Evolutionary conservation across 2,329 filamentous ascomycete genomes (phyloP).

Genomic region (Aspergillus persii): DNA sequence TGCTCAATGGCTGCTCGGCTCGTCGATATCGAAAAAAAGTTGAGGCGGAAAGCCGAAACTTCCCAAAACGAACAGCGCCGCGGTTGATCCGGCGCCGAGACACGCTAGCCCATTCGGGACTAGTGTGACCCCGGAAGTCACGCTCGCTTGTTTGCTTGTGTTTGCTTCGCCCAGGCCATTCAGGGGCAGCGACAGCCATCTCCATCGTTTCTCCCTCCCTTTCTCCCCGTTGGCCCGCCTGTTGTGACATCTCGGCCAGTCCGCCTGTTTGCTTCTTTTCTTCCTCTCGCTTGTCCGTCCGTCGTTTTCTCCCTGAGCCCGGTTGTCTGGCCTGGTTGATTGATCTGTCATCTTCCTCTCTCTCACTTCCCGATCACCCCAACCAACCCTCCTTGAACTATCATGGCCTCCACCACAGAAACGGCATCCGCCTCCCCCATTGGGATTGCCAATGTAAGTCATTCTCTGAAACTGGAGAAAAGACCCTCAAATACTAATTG

Average conservation of each 20-base stretch:
- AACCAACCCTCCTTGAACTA: constrained; percentile 33
- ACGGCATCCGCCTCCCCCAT: constrained; percentile 64
- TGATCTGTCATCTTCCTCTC: constrained; percentile 9
- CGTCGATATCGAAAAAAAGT: constrained; percentile 1
- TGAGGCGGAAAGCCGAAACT: constrained; percentile 21
- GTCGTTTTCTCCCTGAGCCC: constrained; percentile 17
- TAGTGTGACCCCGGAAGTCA: constrained; percentile 30
- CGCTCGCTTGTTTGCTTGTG: constrained; percentile 15
- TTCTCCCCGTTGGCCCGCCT: background rate
- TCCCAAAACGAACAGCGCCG: constrained; percentile 26
- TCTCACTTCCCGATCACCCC: background rate
- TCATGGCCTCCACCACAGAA: constrained; percentile 60
- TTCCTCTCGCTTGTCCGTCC: background rate
- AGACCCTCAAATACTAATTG: background rate
- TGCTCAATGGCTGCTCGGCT: constrained; percentile 16
- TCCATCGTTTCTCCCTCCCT: background rate
- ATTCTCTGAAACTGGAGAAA: background rate
- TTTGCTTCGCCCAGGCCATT: constrained; percentile 23
- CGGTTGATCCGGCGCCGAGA: constrained; percentile 27
- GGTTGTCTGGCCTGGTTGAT: constrained; percentile 18
- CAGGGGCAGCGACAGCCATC: constrained; percentile 31
- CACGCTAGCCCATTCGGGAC: constrained; percentile 22
- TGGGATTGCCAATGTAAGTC: constrained; percentile 71
- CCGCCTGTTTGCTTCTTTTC: background rate
- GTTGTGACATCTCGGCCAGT: background rate